Evolutionary conservation across 2,329 filamentous ascomycete species (phyloP), one percentile per base, ranked within the genome.

Genomic region (Chaetomiaceae sp.): DNA sequence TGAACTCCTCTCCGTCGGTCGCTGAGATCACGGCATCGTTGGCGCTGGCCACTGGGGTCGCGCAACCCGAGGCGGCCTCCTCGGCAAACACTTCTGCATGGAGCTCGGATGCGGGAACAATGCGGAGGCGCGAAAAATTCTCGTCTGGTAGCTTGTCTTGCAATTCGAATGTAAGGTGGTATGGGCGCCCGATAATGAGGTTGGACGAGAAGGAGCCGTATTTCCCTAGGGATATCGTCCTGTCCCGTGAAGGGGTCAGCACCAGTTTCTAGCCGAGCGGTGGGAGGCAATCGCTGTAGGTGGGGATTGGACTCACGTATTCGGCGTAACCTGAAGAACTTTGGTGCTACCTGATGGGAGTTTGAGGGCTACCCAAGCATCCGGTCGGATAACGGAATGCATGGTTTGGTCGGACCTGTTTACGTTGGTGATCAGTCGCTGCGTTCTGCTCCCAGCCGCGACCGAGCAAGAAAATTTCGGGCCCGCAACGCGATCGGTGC

Each of bases 121-220:
- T 74, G 27, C 89, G 86, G 45, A 97, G 69, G 12, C 81, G 74
- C 38, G 81, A 79, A 55, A 83, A 85, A 52, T 71, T 72, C 55
- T 85, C 80, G 50, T 76, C 76, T 4, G 82, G 74, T 20, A 73
- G 67, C 59, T 78, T 80, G 58, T 95, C 88, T 53, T 85, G 77
- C 2, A 97, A 75, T 65, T 97, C 91, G 68, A 88, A 98, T 1
- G 90, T 97, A 50, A 94, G 73, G 69, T 95, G 81, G 63, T 88
- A 95, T 0, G 93, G 93, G 7, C 93, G 83, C n/a, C 88, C 85
- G 52, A 98, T 79, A 37, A 98, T 80, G 26, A 93, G 78, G 62
- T 97, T 96, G 42, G 87, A 82, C 14, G 88, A 84, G 62, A 98
- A 96, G 2, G 81, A 81, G 54, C 93, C 93, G 64, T 93, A 95